Evolutionary conservation across 257 asterid genomes (phyloP).

Genomic region (Penstemon eatonii): DNA sequence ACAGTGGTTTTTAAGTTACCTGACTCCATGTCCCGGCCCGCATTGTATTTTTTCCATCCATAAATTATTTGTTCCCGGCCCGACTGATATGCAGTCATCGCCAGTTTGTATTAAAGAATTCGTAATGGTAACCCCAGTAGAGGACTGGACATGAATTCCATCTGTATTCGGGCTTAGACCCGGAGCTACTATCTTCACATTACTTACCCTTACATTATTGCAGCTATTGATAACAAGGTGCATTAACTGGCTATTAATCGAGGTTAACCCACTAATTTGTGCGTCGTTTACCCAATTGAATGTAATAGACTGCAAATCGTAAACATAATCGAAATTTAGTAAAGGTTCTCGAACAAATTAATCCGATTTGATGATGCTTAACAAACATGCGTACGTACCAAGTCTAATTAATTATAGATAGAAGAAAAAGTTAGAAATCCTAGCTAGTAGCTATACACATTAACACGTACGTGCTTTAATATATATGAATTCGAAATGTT

Average conservation of each 20-base stretch:
- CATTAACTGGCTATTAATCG: constrained; percentile 55
- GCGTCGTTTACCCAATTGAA: constrained; percentile 56
- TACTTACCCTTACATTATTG: constrained; percentile 51
- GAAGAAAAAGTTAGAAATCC: too few relatives aligned
- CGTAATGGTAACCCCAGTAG: constrained; percentile 47
- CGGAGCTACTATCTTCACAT: constrained; percentile 54
- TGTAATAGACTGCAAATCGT: constrained; percentile 53
- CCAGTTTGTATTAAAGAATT: constrained; percentile 45
- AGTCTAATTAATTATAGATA: too few relatives aligned
- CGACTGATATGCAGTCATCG: constrained; percentile 67
- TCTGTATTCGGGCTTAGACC: constrained; percentile 62
- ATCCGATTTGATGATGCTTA: too few relatives aligned
- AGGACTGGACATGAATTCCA: constrained; percentile 58
- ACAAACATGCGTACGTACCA: too few relatives aligned
- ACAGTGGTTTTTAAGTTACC: constrained; percentile 29
- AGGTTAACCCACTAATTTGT: constrained; percentile 43
- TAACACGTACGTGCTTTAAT: too few relatives aligned
- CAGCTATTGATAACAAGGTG: constrained; percentile 63
- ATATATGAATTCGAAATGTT: too few relatives aligned
- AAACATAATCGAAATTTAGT: constrained; percentile 19
- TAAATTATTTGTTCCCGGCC: constrained; percentile 59
- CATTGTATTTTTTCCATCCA: constrained; percentile 62
- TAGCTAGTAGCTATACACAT: too few relatives aligned
- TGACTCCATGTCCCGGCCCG: constrained; percentile 82
- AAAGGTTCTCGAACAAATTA: not conserved